phyloP scores from a whole-genome alignment of 371 early-diverging fungal species.

The Saksenaea oblongispora region DNA sequence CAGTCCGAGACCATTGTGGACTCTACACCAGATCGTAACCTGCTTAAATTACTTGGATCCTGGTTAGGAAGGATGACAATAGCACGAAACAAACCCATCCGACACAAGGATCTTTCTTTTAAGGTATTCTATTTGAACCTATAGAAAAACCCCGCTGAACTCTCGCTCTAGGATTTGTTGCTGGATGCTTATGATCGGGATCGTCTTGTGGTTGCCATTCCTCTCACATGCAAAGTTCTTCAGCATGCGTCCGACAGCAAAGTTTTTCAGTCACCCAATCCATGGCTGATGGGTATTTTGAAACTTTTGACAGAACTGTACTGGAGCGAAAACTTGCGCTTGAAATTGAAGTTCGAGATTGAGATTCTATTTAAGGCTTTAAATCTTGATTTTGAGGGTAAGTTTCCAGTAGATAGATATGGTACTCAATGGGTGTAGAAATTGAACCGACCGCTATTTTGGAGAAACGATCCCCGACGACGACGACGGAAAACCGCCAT shows the following conservation, averaged over 20 bases:
- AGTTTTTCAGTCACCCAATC: conserved; percentile 94
- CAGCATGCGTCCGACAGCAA: conserved; percentile 82
- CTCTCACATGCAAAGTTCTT: conserved; percentile 96
- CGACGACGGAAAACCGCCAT: conserved; percentile 26
- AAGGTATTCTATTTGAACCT: conserved; percentile 56
- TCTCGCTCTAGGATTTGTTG: conserved; percentile 68
- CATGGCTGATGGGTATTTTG: conserved; percentile 95
- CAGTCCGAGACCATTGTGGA: conserved; percentile 86
- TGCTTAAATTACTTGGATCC: conserved; percentile 92
- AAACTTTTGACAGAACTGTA: conserved; percentile 91
- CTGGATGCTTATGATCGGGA: conserved; percentile 85
- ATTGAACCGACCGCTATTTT: conserved; percentile 77
- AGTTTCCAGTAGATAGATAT: conserved; percentile 3
- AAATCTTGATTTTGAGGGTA: conserved; percentile 73
- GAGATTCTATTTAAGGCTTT: conserved; percentile 93
- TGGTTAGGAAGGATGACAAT: conserved; percentile 96
- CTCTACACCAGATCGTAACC: conserved; percentile 83
- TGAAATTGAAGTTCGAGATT: conserved; percentile 95
- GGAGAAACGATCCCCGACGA: conserved; percentile 60
- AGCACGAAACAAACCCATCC: conserved; percentile 89
- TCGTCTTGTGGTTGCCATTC: conserved; percentile 91
- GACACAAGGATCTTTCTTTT: conserved; percentile 90
- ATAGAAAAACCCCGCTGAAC: not conserved
- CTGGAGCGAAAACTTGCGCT: conserved; percentile 87
- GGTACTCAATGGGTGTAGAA: conserved; percentile 29